Evolutionary conservation across 1,284 basidiomycete species (phyloP).

Genomic region (Microbotryum scabiosae): DNA sequence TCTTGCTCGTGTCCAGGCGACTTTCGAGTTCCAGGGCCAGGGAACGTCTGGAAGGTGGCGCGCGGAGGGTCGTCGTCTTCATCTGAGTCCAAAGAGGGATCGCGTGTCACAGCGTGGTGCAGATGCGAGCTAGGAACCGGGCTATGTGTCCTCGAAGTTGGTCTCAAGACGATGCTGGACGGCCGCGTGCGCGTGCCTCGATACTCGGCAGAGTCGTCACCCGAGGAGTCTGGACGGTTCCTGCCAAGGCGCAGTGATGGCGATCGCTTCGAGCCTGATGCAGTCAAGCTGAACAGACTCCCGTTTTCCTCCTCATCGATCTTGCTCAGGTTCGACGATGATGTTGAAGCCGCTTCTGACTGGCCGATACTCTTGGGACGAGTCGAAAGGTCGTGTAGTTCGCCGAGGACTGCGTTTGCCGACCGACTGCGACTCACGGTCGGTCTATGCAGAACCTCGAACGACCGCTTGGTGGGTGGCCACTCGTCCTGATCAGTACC

Average conservation of each 20-base stretch:
- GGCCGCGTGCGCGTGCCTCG: background rate
- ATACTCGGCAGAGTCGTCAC: background rate
- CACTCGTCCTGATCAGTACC: background rate
- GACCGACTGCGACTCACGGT: background rate
- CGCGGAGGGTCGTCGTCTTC: too few species aligned
- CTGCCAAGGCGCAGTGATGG: background rate
- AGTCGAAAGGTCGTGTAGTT: background rate
- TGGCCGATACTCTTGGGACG: background rate
- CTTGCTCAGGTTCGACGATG: conserved; percentile 4
- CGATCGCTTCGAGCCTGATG: background rate
- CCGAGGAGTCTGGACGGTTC: conserved; percentile 2
- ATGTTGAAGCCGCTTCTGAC: background rate
- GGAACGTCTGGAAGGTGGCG: too few species aligned
- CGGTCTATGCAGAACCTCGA: conserved; percentile 4
- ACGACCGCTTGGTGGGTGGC: background rate
- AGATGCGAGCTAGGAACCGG: too few species aligned
- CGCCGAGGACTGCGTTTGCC: background rate
- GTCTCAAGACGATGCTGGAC: background rate
- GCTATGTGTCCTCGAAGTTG: too few species aligned
- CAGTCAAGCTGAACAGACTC: background rate
- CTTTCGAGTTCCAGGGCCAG: background rate
- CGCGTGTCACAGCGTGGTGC: too few species aligned
- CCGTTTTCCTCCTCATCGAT: conserved; percentile 3
- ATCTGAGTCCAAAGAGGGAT: too few species aligned
- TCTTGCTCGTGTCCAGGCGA: background rate